A percentile compares a stretch with the other conserved stretches of the same genome.
Conservation (phyloP, 75 land plant genomes). For the Picea sitchensis region DNA sequence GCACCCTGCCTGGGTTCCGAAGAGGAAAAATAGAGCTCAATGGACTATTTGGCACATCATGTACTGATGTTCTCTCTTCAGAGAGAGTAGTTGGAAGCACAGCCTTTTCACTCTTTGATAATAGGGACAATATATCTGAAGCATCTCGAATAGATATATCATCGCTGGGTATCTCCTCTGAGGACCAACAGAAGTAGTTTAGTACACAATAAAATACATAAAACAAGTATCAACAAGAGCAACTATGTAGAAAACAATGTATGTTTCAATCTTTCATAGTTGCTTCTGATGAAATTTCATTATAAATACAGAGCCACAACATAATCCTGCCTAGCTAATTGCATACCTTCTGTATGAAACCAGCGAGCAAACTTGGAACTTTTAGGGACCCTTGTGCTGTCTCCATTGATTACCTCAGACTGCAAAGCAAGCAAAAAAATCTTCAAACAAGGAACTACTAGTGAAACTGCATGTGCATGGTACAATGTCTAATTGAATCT, state of each 20-base stretch:
- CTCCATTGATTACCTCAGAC: not conserved
- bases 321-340: not conserved
- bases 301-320: not conserved
- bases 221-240: not conserved
- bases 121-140: slow-evolving; percentile 28
- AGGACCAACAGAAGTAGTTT: not conserved
- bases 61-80: slow-evolving; percentile 15
- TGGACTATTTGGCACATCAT: slow-evolving; percentile 12
- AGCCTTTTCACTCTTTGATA: slow-evolving; percentile 18
- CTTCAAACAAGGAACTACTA: not conserved
- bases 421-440: not conserved
- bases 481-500: not conserved
- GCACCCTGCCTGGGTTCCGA: slow-evolving; percentile 12
- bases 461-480: not conserved
- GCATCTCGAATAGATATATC: slow-evolving; percentile 13
- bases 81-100: not conserved
- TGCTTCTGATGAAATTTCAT: not conserved
- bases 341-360: slow-evolving; percentile 73
- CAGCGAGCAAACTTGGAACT: slow-evolving; percentile 85
- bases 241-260: not conserved
- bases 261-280: not conserved
- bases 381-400: slow-evolving; percentile 13
- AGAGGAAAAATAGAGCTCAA: slow-evolving; percentile 7
- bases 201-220: not conserved
- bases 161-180: slow-evolving; percentile 24